Conservation (phyloP, 306 rosid species). For the Vicia villosa region DNA sequence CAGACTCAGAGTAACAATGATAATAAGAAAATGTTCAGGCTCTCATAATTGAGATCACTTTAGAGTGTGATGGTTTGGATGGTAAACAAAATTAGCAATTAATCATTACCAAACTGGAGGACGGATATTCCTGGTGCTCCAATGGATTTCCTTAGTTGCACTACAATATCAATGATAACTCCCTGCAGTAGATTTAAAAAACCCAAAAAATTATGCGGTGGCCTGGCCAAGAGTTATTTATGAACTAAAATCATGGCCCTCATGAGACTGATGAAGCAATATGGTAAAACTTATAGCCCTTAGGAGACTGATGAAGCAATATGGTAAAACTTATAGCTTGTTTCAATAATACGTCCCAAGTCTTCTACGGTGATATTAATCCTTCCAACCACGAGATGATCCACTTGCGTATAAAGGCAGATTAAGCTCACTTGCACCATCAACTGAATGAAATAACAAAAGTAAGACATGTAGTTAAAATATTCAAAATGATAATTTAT, state of each 20-base stretch:
- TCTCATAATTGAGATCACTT: constrained; percentile 18
- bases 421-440: no score
- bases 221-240: neutral
- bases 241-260: constrained; percentile 23
- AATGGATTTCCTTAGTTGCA: constrained; percentile 78
- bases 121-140: constrained; percentile 99
- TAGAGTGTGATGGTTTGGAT: constrained; percentile 15
- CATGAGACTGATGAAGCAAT: neutral
- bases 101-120: constrained; percentile 84
- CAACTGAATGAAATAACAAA: no score
- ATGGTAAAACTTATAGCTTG: no score
- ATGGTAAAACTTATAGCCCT: constrained; percentile 5
- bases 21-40: constrained; percentile 7
- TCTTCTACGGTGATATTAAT: constrained; percentile 87
- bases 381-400: no score
- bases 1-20: constrained; percentile 17
- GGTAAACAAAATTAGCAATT: constrained; percentile 26
- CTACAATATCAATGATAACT: constrained; percentile 91
- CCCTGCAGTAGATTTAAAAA: constrained; percentile 58
- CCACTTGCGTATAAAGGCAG: no score
- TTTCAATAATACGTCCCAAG: constrained; percentile 58
- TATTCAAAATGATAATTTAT: no score
- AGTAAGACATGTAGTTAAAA: no score
- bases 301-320: no score
- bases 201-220: constrained; percentile 11